These are phyloP conservation scores for Leishmania arabica DNA, from an alignment of 208 protist genomes.

Conservation along the genomic window DNA sequence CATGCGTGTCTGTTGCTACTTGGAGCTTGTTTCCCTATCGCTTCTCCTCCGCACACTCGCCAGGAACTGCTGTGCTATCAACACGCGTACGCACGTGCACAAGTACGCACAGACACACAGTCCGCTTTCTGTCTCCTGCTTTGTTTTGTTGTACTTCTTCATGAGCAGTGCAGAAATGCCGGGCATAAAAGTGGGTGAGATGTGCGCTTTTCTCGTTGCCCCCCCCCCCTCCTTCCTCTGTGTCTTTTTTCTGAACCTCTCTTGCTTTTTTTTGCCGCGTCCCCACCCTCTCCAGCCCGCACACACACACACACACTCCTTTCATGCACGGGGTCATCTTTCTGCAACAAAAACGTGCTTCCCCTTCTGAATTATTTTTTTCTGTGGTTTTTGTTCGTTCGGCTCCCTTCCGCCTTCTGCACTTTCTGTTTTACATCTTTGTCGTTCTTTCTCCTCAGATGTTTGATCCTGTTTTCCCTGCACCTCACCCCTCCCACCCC, in stretches of 20 bases:
- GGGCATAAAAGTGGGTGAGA: background rate
- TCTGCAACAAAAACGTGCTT: background rate
- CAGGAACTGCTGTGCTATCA: background rate
- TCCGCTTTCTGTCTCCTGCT: conserved; percentile 2
- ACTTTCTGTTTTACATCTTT: background rate
- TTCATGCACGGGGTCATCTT: background rate
- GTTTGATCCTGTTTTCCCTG: background rate
- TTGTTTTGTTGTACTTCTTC: background rate
- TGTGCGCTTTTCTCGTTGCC: background rate
- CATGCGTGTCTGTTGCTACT: background rate
- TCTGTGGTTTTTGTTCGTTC: background rate
- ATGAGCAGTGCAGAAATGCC: background rate
- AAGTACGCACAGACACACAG: background rate
- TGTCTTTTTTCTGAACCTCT: background rate
- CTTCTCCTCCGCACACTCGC: background rate
- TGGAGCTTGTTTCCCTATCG: background rate
- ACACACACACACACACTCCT: background rate
- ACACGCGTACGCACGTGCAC: background rate
- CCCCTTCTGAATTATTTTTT: background rate
- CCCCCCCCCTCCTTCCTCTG: background rate
- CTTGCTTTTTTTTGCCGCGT: background rate
- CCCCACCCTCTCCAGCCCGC: background rate
- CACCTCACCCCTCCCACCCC: background rate
- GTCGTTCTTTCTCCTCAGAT: background rate
- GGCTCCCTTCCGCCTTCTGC: background rate